phyloP scores from a whole-genome alignment of 2,329 filamentous ascomycete genomes.

The Juglanconis sp. region DNA sequence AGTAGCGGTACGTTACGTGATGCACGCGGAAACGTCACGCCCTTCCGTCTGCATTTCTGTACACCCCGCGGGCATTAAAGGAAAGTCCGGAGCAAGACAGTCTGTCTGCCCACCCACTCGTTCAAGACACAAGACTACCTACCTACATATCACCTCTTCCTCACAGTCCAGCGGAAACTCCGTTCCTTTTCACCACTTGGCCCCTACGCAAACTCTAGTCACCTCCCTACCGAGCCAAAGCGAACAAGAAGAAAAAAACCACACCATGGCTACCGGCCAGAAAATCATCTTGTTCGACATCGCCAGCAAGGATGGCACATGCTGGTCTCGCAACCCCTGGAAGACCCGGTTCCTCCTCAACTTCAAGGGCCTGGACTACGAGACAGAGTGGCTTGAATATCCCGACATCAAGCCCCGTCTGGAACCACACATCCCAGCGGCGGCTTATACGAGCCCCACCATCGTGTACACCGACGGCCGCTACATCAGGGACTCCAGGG shows the following conservation, averaged over 20 bases:
- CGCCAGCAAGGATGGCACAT: constrained; percentile 46
- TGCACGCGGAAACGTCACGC: no score
- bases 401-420: constrained; percentile 53
- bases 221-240: not conserved
- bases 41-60: no score
- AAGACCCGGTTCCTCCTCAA: constrained; percentile 66
- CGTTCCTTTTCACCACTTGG: no score
- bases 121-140: no score
- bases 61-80: no score
- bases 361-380: constrained; percentile 65
- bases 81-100: no score
- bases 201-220: not conserved
- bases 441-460: constrained; percentile 53
- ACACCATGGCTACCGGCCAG: constrained; percentile 26
- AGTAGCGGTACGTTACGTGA: no score
- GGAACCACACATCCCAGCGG: constrained; percentile 45
- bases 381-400: constrained; percentile 67
- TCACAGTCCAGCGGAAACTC: no score
- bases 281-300: constrained; percentile 60
- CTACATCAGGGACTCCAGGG: constrained; percentile 61
- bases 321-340: constrained; percentile 70
- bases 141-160: no score
- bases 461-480: constrained; percentile 53
- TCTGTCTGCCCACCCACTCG: no score
- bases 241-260: no score